Conservation (phyloP, 2,329 filamentous ascomycete genomes). For the Rugonectria rugulosa region DNA sequence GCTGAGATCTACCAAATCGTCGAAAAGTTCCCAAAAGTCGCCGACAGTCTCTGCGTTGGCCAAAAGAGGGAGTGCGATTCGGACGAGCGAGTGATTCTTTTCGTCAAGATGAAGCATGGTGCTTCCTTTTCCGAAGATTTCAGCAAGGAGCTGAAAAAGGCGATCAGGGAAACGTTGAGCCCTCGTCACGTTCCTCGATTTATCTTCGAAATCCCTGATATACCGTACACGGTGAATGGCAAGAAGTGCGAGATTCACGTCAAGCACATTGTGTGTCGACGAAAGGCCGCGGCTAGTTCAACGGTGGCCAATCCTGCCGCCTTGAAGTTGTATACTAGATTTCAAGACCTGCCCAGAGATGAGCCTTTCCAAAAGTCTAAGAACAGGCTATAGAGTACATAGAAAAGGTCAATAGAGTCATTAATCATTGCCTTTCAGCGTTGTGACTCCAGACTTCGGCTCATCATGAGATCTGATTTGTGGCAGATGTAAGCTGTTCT, state of each 20-base stretch:
- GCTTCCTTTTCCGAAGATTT: background rate
- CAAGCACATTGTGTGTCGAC: conserved; percentile 15
- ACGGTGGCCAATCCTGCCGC: conserved; percentile 15
- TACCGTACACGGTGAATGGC: conserved; percentile 20
- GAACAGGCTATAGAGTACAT: too few species aligned
- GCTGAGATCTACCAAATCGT: conserved; percentile 17
- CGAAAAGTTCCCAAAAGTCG: conserved; percentile 2
- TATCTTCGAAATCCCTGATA: conserved; percentile 19
- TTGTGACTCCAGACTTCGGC: too few species aligned
- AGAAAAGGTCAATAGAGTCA: too few species aligned
- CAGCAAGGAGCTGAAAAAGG: background rate
- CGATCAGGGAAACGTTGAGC: background rate
- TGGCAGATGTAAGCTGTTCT: too few species aligned
- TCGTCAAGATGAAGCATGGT: conserved; percentile 8
- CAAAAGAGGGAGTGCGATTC: conserved; percentile 3
- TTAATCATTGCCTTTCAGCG: too few species aligned
- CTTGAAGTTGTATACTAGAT: conserved; percentile 9
- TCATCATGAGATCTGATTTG: too few species aligned
- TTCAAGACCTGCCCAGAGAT: conserved; percentile 4
- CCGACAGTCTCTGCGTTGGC: conserved; percentile 16
- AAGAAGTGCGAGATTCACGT: conserved; percentile 26
- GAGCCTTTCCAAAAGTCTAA: too few species aligned
- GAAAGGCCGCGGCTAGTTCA: conserved; percentile 6
- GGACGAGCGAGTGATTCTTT: conserved; percentile 14
- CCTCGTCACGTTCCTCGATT: conserved; percentile 12